These are phyloP conservation scores for Tetragonia tetragonoides DNA, from an alignment of 148 eudicot genomes.

Conservation along the genomic window DNA sequence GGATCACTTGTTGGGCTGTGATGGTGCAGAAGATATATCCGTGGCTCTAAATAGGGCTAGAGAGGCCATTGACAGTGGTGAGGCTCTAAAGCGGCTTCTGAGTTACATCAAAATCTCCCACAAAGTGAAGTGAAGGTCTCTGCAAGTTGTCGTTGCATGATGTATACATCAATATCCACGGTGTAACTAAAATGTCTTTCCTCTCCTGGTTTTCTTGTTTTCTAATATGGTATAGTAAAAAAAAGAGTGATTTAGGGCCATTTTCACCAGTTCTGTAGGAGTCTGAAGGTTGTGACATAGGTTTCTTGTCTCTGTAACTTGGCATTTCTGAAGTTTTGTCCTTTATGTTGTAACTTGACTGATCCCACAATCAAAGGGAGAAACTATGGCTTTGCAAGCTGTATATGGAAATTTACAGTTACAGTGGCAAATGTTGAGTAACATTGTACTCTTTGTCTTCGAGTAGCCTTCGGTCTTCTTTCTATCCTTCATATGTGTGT, in stretches of 20 bases:
- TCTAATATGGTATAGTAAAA: slow-evolving; percentile 1
- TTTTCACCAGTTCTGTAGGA: background rate
- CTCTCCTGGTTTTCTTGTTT: background rate
- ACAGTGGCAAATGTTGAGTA: background rate
- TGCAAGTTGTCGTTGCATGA: background rate
- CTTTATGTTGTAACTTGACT: background rate
- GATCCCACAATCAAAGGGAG: background rate
- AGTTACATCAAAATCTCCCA: slow-evolving; percentile 74
- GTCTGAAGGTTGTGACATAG: background rate
- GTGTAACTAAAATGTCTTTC: slow-evolving; percentile 10
- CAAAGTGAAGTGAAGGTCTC: slow-evolving; percentile 31
- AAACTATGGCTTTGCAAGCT: background rate
- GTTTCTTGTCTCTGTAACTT: background rate
- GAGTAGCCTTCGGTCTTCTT: too few species aligned
- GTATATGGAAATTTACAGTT: background rate
- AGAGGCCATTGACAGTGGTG: slow-evolving; percentile 92
- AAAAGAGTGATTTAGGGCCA: background rate
- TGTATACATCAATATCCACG: slow-evolving; percentile 8
- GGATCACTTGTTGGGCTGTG: slow-evolving; percentile 92
- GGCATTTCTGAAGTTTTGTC: background rate
- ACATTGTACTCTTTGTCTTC: background rate
- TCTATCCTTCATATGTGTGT: too few species aligned
- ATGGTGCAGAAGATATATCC: slow-evolving; percentile 73
- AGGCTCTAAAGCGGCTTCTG: slow-evolving; percentile 67
- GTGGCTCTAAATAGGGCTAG: slow-evolving; percentile 79